These are phyloP conservation scores for Colletotrichum higginsianum DNA, from an alignment of 2,329 filamentous ascomycete genomes.

Conservation along the genomic window DNA sequence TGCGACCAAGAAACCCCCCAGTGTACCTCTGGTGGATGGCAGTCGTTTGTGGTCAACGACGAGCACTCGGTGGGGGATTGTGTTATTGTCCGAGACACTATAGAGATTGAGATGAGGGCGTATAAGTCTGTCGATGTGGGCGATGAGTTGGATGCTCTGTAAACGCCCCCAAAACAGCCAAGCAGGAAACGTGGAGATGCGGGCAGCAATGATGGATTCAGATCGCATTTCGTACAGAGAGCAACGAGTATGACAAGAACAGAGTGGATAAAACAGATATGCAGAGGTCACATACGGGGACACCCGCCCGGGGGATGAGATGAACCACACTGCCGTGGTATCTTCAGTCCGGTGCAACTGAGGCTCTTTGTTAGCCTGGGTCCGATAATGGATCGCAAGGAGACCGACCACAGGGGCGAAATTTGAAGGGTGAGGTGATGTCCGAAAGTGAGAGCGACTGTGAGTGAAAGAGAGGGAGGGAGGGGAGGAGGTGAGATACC, in stretches of 20 bases:
- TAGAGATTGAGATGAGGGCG: not conserved
- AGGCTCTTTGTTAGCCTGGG: slow-evolving; percentile 34
- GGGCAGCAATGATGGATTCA: not conserved
- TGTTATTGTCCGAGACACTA: slow-evolving; percentile 33
- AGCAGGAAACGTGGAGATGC: not conserved
- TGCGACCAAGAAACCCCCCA: slow-evolving; percentile 8
- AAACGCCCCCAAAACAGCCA: slow-evolving; percentile 7
- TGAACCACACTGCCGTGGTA: slow-evolving; percentile 18
- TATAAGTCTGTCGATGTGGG: not conserved
- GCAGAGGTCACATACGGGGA: slow-evolving; percentile 5
- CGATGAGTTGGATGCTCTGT: slow-evolving; percentile 1
- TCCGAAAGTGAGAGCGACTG: slow-evolving; percentile 2
- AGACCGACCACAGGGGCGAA: slow-evolving; percentile 23
- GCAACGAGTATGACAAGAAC: not conserved
- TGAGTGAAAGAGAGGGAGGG: slow-evolving; percentile 1
- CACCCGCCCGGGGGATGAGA: slow-evolving; percentile 14
- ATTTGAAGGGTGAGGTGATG: slow-evolving; percentile 18
- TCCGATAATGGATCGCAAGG: slow-evolving; percentile 8
- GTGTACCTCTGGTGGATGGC: slow-evolving; percentile 1
- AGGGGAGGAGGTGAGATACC: slow-evolving; percentile 15
- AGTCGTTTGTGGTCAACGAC: not conserved
- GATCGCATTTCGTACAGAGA: slow-evolving; percentile 6
- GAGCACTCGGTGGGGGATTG: not conserved
- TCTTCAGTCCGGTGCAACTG: slow-evolving; percentile 31
- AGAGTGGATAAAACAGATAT: not conserved